These are phyloP conservation scores for Acer campestre DNA, from an alignment of 345 rosid species.

Conservation along the genomic window DNA sequence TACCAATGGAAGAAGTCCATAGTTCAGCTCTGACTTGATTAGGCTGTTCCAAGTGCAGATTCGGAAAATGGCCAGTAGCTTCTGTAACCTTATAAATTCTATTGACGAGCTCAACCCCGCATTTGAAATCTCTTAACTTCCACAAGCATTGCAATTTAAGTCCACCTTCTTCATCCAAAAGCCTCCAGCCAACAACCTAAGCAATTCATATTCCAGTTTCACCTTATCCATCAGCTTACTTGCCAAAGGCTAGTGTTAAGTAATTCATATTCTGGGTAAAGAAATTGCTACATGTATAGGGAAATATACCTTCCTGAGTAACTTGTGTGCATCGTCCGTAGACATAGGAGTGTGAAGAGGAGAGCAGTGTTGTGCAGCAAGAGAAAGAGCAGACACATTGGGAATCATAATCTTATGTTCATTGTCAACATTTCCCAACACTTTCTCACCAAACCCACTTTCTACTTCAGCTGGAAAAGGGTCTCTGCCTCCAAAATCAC, in stretches of 20 bases:
- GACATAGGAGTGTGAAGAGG: conserved; percentile 68
- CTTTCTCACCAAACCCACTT: conserved; percentile 81
- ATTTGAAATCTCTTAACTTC: conserved; percentile 76
- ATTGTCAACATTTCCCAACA: conserved; percentile 59
- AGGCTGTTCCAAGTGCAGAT: conserved; percentile 70
- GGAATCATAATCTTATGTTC: conserved; percentile 95
- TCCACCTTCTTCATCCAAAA: conserved; percentile 69
- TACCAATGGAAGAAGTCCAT: conserved; percentile 80
- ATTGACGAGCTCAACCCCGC: conserved; percentile 85
- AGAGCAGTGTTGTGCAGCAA: conserved; percentile 63
- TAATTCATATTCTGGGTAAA: neutral
- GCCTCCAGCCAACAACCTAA: conserved; percentile 91
- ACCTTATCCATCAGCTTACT: too few relatives aligned
- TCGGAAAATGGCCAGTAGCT: conserved; percentile 75
- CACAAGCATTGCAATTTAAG: conserved; percentile 81
- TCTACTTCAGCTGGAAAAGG: conserved; percentile 81
- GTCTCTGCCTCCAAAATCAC: conserved; percentile 78
- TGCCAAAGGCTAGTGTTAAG: too few relatives aligned
- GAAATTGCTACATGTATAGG: neutral
- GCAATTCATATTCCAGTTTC: too few relatives aligned
- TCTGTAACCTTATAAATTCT: conserved; percentile 66
- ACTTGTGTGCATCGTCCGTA: conserved; percentile 53
- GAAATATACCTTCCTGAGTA: conserved; percentile 66
- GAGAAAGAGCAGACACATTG: conserved; percentile 67
- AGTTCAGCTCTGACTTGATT: conserved; percentile 87